A percentile compares a stretch with the other conserved stretches of the same genome.
phyloP scores from a whole-genome alignment of 495 filamentous ascomycete species.

The Trichoderma erinaceum region DNA sequence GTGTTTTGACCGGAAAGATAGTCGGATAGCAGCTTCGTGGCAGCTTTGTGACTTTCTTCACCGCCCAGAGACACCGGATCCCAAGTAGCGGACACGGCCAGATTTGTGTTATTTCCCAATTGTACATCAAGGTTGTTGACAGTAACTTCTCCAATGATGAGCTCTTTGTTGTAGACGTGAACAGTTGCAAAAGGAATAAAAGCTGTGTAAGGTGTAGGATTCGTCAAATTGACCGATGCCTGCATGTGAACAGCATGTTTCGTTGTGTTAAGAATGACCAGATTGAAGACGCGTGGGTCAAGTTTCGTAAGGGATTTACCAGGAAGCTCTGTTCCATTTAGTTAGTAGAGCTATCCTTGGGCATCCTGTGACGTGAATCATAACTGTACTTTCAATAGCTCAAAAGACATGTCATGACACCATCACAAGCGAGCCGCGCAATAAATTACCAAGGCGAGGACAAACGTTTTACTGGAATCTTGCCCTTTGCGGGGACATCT shows the following conservation, averaged over 20 bases:
- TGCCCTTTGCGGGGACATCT: conserved; percentile 76
- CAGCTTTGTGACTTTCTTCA: conserved; percentile 50
- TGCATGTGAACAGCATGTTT: conserved; percentile 59
- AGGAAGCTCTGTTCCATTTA: conserved; percentile 30
- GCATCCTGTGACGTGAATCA: conserved; percentile 12
- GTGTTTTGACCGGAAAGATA: conserved; percentile 87
- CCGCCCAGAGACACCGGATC: conserved; percentile 59
- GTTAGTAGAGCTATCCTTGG: conserved; percentile 23
- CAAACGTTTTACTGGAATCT: conserved; percentile 81
- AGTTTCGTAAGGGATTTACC: conserved; percentile 41
- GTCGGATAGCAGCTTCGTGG: conserved; percentile 67
- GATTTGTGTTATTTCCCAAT: conserved; percentile 64
- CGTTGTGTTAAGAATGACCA: conserved; percentile 65
- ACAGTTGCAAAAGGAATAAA: conserved; percentile 72
- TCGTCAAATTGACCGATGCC: conserved; percentile 72
- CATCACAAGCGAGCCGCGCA: conserved; percentile 42
- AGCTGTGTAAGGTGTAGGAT: conserved; percentile 81
- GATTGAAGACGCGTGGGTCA: conserved; percentile 52
- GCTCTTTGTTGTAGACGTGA: conserved; percentile 64
- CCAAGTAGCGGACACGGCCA: conserved; percentile 67
- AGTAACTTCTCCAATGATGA: conserved; percentile 66
- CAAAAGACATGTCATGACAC: conserved; percentile 2
- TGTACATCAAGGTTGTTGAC: conserved; percentile 53
- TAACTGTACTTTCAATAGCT: not conserved
- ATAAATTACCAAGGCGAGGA: conserved; percentile 37